Evolutionary conservation across 2,329 filamentous ascomycete genomes (phyloP).

Genomic region (Albifimbria verrucaria): DNA sequence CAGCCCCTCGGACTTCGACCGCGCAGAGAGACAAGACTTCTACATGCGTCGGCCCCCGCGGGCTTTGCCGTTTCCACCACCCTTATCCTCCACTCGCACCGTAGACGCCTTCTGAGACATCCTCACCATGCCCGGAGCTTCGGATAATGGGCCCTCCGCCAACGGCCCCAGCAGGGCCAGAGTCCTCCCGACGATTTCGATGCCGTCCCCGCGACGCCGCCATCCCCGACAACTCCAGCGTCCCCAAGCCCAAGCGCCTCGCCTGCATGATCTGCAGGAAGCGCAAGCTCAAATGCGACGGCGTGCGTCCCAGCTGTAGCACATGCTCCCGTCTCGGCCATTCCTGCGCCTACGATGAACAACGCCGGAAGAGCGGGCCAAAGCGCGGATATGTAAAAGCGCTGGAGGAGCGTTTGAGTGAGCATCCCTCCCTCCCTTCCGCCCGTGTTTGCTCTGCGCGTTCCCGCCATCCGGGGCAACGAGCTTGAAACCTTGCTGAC

Average conservation of each 20-base stretch:
- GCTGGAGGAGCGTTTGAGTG: constrained; percentile 87
- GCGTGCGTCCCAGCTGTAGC: constrained; percentile 77
- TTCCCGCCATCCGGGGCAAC: no score
- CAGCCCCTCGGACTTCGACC: no score
- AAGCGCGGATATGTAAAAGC: constrained; percentile 95
- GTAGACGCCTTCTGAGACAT: constrained; percentile 1
- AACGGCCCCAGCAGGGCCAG: constrained; percentile 26
- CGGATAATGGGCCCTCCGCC: constrained; percentile 24
- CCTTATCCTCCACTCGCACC: neutral
- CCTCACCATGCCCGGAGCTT: constrained; percentile 31
- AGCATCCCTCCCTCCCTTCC: constrained; percentile 27
- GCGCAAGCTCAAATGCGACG: constrained; percentile 88
- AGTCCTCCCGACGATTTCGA: constrained; percentile 31
- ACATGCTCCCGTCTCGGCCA: constrained; percentile 86
- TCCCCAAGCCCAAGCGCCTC: constrained; percentile 84
- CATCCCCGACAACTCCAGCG: constrained; percentile 48
- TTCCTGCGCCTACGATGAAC: constrained; percentile 86
- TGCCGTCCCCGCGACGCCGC: constrained; percentile 33
- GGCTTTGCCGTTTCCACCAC: neutral
- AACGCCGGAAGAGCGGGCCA: constrained; percentile 89
- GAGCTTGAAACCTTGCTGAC: constrained; percentile 10
- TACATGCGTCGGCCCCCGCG: neutral
- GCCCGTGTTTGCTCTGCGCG: neutral
- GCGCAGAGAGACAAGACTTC: no score
- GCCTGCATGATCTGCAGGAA: constrained; percentile 93